phyloP scores from a whole-genome alignment of 345 rosid species.

The Syzygium jambos region DNA sequence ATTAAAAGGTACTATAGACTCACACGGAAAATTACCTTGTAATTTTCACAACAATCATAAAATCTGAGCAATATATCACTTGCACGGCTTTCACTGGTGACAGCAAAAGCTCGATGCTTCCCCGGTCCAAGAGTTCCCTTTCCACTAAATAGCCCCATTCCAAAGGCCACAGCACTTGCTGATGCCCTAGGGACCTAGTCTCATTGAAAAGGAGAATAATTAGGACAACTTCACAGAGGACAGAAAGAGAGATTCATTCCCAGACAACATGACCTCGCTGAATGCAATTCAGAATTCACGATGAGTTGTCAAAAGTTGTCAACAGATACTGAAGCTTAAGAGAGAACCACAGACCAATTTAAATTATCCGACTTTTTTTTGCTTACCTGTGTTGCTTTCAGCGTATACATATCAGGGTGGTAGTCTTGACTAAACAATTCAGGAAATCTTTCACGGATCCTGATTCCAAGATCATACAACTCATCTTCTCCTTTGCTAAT shows the following conservation, averaged over 20 bases:
- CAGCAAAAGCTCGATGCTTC: slow-evolving; percentile 71
- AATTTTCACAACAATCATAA: slow-evolving; percentile 74
- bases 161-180: slow-evolving; percentile 97
- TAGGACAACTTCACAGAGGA: not conserved
- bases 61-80: slow-evolving; percentile 80
- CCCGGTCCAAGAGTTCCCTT: slow-evolving; percentile 84
- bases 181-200: slow-evolving; percentile 85
- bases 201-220: not conserved
- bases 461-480: slow-evolving; percentile 62
- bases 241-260: not conserved
- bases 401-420: slow-evolving; percentile 75
- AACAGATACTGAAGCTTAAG: not conserved
- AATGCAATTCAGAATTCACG: not conserved
- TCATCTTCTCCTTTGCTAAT: slow-evolving; percentile 73
- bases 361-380: not conserved
- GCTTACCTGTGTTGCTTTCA: slow-evolving; percentile 77
- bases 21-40: slow-evolving; percentile 48
- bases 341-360: not conserved
- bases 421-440: slow-evolving; percentile 64
- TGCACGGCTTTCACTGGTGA: slow-evolving; percentile 87
- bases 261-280: not conserved
- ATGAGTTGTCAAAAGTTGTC: not conserved
- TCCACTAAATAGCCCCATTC: slow-evolving; percentile 82
- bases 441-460: slow-evolving; percentile 67
- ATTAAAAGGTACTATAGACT: not conserved